Conservation (phyloP, 345 rosid genomes). For the Euclidium syriacum region DNA sequence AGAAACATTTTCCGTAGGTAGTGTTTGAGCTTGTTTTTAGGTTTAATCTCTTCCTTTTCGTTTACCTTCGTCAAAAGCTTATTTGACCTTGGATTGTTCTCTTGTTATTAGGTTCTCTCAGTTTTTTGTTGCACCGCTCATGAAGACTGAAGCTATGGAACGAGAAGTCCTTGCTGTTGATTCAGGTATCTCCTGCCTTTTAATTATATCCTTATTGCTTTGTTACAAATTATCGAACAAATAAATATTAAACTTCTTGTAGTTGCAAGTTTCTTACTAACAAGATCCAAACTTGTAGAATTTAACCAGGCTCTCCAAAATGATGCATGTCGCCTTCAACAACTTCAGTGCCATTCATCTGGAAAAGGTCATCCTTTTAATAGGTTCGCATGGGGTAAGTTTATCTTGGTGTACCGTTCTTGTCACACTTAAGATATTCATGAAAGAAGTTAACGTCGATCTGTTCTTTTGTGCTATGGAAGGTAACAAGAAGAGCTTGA, state of each 20-base stretch:
- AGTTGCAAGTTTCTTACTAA: conserved; percentile 10
- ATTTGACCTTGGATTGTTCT: conserved; percentile 18
- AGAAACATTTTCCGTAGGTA: not conserved
- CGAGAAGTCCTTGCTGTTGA: conserved; percentile 96
- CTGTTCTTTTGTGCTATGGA: conserved; percentile 26
- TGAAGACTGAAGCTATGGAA: conserved; percentile 93
- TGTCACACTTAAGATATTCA: conserved; percentile 15
- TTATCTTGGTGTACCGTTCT: conserved; percentile 17
- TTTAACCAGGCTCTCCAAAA: conserved; percentile 93
- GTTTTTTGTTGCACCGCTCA: conserved; percentile 94
- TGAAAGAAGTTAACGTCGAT: conserved; percentile 4
- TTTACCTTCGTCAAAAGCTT: not conserved
- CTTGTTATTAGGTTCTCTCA: conserved; percentile 79
- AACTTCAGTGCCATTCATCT: conserved; percentile 88
- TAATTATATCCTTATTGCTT: not conserved
- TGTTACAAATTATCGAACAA: not conserved
- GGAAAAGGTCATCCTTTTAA: conserved; percentile 62
- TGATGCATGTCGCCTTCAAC: conserved; percentile 92
- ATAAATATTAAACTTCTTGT: not conserved
- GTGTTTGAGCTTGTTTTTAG: not conserved
- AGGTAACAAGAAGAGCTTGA: conserved; percentile 94
- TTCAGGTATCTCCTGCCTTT: conserved; percentile 55
- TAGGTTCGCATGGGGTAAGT: conserved; percentile 87
- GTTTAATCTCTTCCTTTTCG: not conserved
- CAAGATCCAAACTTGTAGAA: conserved; percentile 39